Conservation (phyloP, 768 basidiomycete genomes). For the Roridomyces roridus region DNA sequence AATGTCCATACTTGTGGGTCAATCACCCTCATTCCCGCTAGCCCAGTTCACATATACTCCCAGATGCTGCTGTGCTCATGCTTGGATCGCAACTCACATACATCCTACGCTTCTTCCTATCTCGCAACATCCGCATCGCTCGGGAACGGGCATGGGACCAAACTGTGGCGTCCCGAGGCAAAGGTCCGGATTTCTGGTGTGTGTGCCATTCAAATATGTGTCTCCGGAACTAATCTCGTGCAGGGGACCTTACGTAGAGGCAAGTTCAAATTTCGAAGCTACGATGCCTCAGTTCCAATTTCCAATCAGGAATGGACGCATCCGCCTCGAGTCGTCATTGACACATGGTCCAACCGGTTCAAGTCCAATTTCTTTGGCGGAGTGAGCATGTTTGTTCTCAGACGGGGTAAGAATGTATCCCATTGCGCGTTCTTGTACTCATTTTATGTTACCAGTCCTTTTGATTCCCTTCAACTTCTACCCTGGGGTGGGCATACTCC, state of each 20-base stretch:
- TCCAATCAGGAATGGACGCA: conserved; percentile 80
- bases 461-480: conserved; percentile 70
- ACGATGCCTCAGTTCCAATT: conserved; percentile 39
- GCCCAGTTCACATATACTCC: background rate
- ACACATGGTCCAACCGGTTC: conserved; percentile 35
- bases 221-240: background rate
- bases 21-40: background rate
- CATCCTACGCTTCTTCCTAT: conserved; percentile 84
- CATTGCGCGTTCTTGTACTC: background rate
- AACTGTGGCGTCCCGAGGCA: conserved; percentile 83
- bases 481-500: conserved; percentile 68
- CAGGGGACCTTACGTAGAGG: conserved; percentile 24
- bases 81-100: conserved; percentile 75
- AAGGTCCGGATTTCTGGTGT: conserved; percentile 81
- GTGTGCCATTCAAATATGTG: background rate
- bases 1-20: conserved; percentile 70
- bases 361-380: conserved; percentile 43
- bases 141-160: conserved; percentile 80
- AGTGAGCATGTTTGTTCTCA: conserved; percentile 49
- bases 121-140: conserved; percentile 82
- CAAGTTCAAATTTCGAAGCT: background rate
- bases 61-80: conserved; percentile 79
- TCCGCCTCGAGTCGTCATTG: conserved; percentile 50
- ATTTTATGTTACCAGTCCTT: conserved; percentile 47
- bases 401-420: conserved; percentile 43